Evolutionary conservation across 1,284 basidiomycete genomes (phyloP).

Genomic region (Boletus semigastroideus): DNA sequence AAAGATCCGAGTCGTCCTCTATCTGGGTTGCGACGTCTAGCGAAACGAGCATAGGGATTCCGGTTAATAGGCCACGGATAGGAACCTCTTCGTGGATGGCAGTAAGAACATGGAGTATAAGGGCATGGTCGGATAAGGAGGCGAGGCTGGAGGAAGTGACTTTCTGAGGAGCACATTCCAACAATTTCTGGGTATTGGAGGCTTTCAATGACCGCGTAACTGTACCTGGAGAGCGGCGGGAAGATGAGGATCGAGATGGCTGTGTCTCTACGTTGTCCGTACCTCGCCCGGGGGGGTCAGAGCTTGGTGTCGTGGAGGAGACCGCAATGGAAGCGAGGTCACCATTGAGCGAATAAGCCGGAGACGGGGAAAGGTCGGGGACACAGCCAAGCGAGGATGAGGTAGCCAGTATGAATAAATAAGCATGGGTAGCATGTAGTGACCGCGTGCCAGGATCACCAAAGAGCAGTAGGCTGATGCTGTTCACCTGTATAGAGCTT

Average conservation of each 20-base stretch:
- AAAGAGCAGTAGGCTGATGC: slow-evolving; percentile 50
- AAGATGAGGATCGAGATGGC: slow-evolving; percentile 35
- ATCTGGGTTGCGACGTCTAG: slow-evolving; percentile 58
- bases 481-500: slow-evolving; percentile 44
- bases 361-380: slow-evolving; percentile 43
- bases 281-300: slow-evolving; percentile 25
- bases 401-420: slow-evolving; percentile 76
- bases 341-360: slow-evolving; percentile 36
- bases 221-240: slow-evolving; percentile 49
- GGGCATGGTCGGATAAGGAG: slow-evolving; percentile 74
- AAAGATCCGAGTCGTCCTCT: slow-evolving; percentile 42
- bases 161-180: slow-evolving; percentile 47
- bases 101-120: slow-evolving; percentile 69
- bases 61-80: slow-evolving; percentile 69
- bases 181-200: slow-evolving; percentile 50
- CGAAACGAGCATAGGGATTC: slow-evolving; percentile 84
- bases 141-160: slow-evolving; percentile 50
- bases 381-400: slow-evolving; percentile 56
- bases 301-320: slow-evolving; percentile 39
- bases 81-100: slow-evolving; percentile 72
- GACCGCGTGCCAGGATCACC: slow-evolving; percentile 70
- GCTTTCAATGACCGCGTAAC: slow-evolving; percentile 53
- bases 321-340: slow-evolving; percentile 38
- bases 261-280: slow-evolving; percentile 22
- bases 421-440: slow-evolving; percentile 76